Evolutionary conservation across 2,329 filamentous ascomycete genomes (phyloP), one percentile per base, ranked within the genome.

Genomic region (Acrocalymma vagum): DNA sequence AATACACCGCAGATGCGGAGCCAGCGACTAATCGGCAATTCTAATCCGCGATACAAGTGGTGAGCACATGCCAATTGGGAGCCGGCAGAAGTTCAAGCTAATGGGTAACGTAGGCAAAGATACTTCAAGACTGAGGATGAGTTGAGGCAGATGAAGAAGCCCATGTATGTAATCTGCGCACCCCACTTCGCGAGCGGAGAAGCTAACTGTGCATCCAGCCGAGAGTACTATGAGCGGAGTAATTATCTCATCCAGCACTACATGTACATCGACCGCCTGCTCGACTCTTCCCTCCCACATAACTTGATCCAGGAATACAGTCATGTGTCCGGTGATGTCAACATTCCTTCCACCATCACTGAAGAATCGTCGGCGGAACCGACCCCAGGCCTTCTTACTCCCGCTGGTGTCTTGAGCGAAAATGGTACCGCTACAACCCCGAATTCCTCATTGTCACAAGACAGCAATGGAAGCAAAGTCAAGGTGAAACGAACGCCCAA

Each of bases 211-310:
- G 6, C 4, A 5, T 21, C 18, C 50, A 86, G 83, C 45, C 87
- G 91, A 30, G 65, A 86, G 61, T 96, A 96, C 73, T 95, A 97
- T 63, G 86, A 95, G 75, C 84, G 89, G 28, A 93, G 86, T 63
- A 97, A 97, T 72, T 85, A 86, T 55, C 78, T 96, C 28, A 84
- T 97, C 44, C 88, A 94, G 67, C 88, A 95, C 66, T 97, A 96
- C 67, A 78, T 95, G 50, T 96, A 95, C 67, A 96, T 96, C 58
- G 93, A 96, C 71, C 83, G 87, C 36, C 77, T 97, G 41, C 80
- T 97, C 47, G 91, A 96, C 71, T 96, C 90, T 7, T 92, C 90
- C 20, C 82, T 96, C n/a, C 92, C 92, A 2, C 92, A 95, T 63
- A 86, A 93, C 58, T 77, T 97, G 29, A 84, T 97, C 42, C 92